Base-by-base conservation (phyloP, 345 rosid genomes). In the Abelmoschus esculentus region DNA sequence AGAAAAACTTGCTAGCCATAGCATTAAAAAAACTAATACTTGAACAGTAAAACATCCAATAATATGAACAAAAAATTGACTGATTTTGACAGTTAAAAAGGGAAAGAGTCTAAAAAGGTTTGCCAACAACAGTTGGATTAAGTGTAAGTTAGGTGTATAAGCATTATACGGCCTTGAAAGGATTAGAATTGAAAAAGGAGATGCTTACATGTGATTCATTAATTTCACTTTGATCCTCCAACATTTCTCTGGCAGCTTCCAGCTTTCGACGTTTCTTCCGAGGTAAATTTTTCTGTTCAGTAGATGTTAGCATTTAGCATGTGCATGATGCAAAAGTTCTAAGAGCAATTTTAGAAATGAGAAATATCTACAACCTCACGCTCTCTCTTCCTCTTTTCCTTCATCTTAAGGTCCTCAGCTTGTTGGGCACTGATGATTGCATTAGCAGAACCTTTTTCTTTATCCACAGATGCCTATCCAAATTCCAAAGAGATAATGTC, bases 241-340 rank as follows among this genome's bases (percentile, higher is more conserved):
- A 69, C 93, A 86, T 95, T 75, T 95, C 99, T 79, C 98, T 83
- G 36, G 96, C 96, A 66, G 99, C 96, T 87, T 95, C 96, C 73
- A 95, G 78, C 74, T 86, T 95, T 74, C 96, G 86, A 70, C 96
- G 93, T 80, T 84, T 83, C 77, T 86, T 91, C 63, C 98, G 84
- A 4, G 96, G 99, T 75, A 95, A 79, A 73, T 87, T 88, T 87
- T 88, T 91, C 98, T 91, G 87, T 73, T 73, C 74, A 66, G 61
- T 42, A 74, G 46, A 69, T 29, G 59, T 56, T 36, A 70, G 44
- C n/a, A 67, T 58, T 56, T 36, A 70, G 44, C n/a, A 67, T 57
- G 73, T 73, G 58, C 66, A 77, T 38, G 12, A 64, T 28, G 72
- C 58, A 54, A 38, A 66, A 63, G 53, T 36, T 46, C 4, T 52